Conservation (phyloP, 2,329 filamentous ascomycete species). For the Diatrype stigma region DNA sequence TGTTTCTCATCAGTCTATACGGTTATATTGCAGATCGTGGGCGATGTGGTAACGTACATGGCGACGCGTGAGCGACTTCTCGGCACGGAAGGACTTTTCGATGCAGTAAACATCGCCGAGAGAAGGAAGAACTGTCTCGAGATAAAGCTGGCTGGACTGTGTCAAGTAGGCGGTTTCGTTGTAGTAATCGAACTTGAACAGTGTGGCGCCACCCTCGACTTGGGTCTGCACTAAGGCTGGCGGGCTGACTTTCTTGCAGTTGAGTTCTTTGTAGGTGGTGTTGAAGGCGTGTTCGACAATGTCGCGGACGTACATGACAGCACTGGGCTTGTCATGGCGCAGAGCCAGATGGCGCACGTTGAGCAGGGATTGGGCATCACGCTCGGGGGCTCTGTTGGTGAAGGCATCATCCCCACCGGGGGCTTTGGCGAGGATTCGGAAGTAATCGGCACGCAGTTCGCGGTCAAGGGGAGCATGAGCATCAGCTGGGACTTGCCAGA, state of each 20-base stretch:
- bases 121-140: conserved; percentile 88
- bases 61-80: conserved; percentile 90
- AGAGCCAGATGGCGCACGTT: conserved; percentile 82
- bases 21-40: not conserved
- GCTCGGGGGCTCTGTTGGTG: conserved; percentile 65
- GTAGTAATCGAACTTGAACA: conserved; percentile 89
- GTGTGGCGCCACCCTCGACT: conserved; percentile 86
- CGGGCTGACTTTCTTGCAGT: conserved; percentile 78
- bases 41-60: conserved; percentile 42
- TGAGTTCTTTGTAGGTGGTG: conserved; percentile 70
- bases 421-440: conserved; percentile 71
- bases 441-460: conserved; percentile 89
- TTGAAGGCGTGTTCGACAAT: conserved; percentile 78
- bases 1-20: not conserved
- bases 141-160: conserved; percentile 94
- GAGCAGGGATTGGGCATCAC: conserved; percentile 61
- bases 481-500: conserved; percentile 74
- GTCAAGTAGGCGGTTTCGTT: conserved; percentile 88
- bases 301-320: conserved; percentile 82
- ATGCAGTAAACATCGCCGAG: conserved; percentile 97
- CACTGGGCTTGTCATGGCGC: conserved; percentile 77
- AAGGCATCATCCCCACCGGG: conserved; percentile 87
- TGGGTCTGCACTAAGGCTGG: conserved; percentile 93
- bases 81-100: conserved; percentile 96
- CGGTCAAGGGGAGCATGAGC: conserved; percentile 77